Evolutionary conservation across 257 asterid genomes (phyloP).

Genomic region (Petrea volubilis): DNA sequence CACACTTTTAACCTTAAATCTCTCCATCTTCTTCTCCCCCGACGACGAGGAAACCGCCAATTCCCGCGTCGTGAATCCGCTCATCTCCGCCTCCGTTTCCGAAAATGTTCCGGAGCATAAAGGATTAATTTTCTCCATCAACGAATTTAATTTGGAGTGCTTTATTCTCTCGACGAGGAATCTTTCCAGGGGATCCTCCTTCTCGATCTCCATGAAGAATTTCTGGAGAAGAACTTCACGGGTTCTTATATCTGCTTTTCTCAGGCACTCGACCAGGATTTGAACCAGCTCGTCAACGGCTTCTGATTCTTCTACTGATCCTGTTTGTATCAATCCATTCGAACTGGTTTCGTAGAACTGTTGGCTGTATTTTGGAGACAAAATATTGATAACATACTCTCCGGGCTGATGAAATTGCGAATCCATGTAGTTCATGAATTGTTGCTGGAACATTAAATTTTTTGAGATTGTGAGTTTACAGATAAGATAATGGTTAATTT

Average conservation of each 20-base stretch:
- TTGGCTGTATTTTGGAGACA: too few species aligned
- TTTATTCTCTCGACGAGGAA: conserved; percentile 21
- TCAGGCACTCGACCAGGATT: conserved; percentile 31
- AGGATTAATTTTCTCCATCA: background rate
- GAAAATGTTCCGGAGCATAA: too few species aligned
- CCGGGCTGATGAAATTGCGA: too few species aligned
- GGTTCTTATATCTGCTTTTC: conserved; percentile 9
- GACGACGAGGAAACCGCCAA: background rate
- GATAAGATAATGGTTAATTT: too few species aligned
- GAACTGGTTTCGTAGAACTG: too few species aligned
- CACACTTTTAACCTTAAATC: conserved; percentile 33
- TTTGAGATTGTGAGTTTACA: too few species aligned
- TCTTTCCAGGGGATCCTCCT: conserved; percentile 16
- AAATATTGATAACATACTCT: too few species aligned
- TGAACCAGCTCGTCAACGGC: conserved; percentile 23
- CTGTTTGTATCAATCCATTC: too few species aligned
- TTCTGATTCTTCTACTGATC: conserved; percentile 15
- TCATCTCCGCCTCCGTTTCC: background rate
- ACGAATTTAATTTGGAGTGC: background rate
- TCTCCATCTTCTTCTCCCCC: conserved; percentile 15
- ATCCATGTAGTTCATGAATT: too few species aligned
- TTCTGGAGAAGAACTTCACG: conserved; percentile 22
- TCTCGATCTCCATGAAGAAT: conserved; percentile 31
- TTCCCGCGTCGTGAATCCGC: background rate
- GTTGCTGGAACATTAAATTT: too few species aligned